phyloP scores from a whole-genome alignment of 176 grass and related monocot genomes.

The Pontederia paniculata region DNA sequence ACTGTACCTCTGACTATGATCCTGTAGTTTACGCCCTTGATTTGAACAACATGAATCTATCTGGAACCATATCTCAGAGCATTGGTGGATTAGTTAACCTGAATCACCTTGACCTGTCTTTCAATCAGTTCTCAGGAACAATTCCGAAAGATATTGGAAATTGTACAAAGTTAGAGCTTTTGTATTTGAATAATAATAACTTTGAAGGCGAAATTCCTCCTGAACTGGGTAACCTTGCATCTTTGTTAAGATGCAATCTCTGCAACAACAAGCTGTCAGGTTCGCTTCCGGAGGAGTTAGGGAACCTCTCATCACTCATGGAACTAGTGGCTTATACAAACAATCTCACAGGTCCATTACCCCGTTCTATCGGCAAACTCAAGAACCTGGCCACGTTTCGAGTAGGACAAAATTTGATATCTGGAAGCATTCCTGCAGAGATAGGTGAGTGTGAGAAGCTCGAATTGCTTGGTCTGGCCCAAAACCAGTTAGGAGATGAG shows the following conservation, averaged over 20 bases:
- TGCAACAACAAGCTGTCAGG: conserved; percentile 88
- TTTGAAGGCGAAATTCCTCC: conserved; percentile 43
- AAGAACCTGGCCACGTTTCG: conserved; percentile 69
- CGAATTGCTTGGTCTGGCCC: conserved; percentile 74
- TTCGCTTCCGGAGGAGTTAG: conserved; percentile 60
- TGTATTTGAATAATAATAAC: conserved; percentile 65
- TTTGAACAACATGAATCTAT: conserved; percentile 69
- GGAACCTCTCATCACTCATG: conserved; percentile 52
- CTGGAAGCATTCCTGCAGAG: conserved; percentile 68
- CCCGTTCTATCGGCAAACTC: conserved; percentile 50
- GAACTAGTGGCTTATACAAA: conserved; percentile 85
- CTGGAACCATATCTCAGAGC: conserved; percentile 43
- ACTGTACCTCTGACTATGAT: conserved; percentile 35
- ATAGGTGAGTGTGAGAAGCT: conserved; percentile 65
- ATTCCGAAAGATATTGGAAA: conserved; percentile 65
- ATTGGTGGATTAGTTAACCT: conserved; percentile 53
- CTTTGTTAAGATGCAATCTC: conserved; percentile 49
- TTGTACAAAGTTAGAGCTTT: conserved; percentile 38
- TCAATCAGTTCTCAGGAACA: conserved; percentile 52
- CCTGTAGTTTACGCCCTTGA: conserved; percentile 40
- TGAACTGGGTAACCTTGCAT: conserved; percentile 55
- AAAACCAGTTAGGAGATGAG: conserved; percentile 58
- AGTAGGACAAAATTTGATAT: conserved; percentile 75
- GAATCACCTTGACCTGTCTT: conserved; percentile 56
- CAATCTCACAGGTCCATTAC: conserved; percentile 71